A percentile compares a stretch with the other conserved stretches of the same genome.
Conservation (phyloP, 768 basidiomycete species). For the Mycena venus region DNA sequence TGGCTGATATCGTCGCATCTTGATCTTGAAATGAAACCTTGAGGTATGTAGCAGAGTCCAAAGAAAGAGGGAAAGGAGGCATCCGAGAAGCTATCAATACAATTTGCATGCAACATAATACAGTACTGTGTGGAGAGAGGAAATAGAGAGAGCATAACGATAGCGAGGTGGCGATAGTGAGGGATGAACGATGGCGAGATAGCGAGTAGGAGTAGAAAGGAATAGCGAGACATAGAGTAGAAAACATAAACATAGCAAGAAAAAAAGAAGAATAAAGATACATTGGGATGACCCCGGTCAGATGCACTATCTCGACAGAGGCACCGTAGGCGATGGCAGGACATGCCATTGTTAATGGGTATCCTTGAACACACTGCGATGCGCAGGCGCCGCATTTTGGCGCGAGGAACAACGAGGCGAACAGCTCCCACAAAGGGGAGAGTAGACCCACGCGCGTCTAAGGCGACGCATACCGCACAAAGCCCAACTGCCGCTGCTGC, state of each 20-base stretch:
- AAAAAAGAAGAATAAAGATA: constrained; percentile 23
- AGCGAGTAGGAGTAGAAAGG: not conserved
- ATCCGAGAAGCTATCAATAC: too few species aligned
- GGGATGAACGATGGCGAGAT: too few species aligned
- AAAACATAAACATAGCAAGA: constrained; percentile 1
- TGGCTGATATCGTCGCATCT: too few species aligned
- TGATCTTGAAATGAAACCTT: too few species aligned
- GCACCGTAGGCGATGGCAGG: constrained; percentile 20
- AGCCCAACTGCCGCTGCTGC: constrained; percentile 6
- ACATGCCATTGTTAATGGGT: constrained; percentile 27
- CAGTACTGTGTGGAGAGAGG: too few species aligned
- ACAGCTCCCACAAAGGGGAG: not conserved
- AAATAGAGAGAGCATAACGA: too few species aligned
- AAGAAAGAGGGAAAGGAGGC: too few species aligned
- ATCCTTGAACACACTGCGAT: too few species aligned
- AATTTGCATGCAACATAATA: too few species aligned
- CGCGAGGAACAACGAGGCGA: constrained; percentile 22
- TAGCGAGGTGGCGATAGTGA: too few species aligned
- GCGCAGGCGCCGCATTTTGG: too few species aligned
- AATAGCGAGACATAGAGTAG: constrained; percentile 19
- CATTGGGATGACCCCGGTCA: constrained; percentile 25
- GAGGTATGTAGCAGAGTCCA: too few species aligned
- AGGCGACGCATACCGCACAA: constrained; percentile 5
- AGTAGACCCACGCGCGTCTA: not conserved
- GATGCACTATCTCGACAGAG: constrained; percentile 33